Base-by-base conservation (phyloP, 768 basidiomycete genomes). In the Rhodotorula graminis region DNA sequence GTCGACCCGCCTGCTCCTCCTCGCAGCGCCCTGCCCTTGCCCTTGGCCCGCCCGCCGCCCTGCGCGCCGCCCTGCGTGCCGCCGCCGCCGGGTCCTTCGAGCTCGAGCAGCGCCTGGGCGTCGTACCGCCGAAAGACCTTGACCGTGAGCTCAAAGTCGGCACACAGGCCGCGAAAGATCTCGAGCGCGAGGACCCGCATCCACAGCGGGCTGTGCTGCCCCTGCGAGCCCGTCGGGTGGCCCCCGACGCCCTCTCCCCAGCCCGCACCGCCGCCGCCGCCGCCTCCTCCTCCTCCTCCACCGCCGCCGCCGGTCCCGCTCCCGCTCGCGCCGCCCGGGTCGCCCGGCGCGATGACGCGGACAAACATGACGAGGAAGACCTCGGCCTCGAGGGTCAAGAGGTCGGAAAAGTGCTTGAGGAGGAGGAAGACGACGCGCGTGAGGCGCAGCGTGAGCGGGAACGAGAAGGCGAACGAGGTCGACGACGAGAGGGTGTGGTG, bases 341-440 rank as follows among this genome's bases (percentile, higher is more conserved):
- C 83, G 14, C 83, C 84, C 21, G 82, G 76, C 0, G 53, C 79
- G 65, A 84, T 78, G 64, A 85, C 72, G 65, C 79, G 79, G 67
- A 84, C 81, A 47, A 85, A 79, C 65, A 84, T 79, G 82, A 86
- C 87, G 19, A 93, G 83, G 82, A 97, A 95, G 0, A 91, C 89
- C 79, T 96, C 93, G 0, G 90, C 85, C 80, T 97, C 93, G 0
- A 88, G 88, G 65, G 85, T 84, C 59, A 99, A 84, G 76, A 95
- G 89, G 50, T 84, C 82, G 3, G 89, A 89, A 81, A 96, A 97
- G 64, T 93, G 91, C 75, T 95, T 94, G 67, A 97, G 85, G 14
- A 98, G 86, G 53, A 97, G 85, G 82, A 94, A 98, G 50, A 97
- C 89, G 42, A 98, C 92, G 3, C 95, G 90, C 3, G 90, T 94